Base-by-base conservation (phyloP, 148 eudicot species). In the Cornus kousa region DNA sequence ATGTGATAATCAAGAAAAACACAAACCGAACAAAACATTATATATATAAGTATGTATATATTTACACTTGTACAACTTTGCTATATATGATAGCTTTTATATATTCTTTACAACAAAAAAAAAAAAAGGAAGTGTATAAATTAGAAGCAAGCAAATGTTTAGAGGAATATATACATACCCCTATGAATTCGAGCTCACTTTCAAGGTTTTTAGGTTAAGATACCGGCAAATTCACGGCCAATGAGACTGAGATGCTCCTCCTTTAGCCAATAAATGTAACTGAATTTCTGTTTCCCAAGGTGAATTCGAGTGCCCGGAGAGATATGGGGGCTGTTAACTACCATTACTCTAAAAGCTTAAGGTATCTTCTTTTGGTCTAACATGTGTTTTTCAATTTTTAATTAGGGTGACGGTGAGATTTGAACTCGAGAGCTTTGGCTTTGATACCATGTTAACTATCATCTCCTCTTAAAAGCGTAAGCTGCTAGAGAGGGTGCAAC, bases 131-230 rank as follows among this genome's bases (percentile, higher is more conserved):
- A 53, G 7, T n/a, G 66, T 62, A 19, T 17, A 57, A 1, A 57
- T 16, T 57, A 57, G 19, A 13, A 1, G 62, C 40, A 77, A 31
- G 19, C 40, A 10, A 28, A 75, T 19, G 31, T 23, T 2, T 1
- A 13, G 62, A 17, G 24, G 3, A 9, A 7, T 48, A 12, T 6
- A 53, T 8, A 39, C 50, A 9, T 86, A 95, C 98, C 89, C 94
- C 98, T 28, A 95, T 40, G 73, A 95, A 95, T 73, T 95, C 87
- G 68, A 95, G 94, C 87, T 95, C 94, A 14, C 93, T 95, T 82
- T 88, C 86, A 37, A 93, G 92, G n/a, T 85, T 83, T 0, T 69
- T 70, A 33, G 85, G 50, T 39, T 83, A 17, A 20, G 94, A 13
- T 59, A 80, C 87, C 68, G 84, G 75, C 23, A 96, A 82, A 69